phyloP scores from a whole-genome alignment of 768 basidiomycete species.

The Leccinum obscurum region DNA sequence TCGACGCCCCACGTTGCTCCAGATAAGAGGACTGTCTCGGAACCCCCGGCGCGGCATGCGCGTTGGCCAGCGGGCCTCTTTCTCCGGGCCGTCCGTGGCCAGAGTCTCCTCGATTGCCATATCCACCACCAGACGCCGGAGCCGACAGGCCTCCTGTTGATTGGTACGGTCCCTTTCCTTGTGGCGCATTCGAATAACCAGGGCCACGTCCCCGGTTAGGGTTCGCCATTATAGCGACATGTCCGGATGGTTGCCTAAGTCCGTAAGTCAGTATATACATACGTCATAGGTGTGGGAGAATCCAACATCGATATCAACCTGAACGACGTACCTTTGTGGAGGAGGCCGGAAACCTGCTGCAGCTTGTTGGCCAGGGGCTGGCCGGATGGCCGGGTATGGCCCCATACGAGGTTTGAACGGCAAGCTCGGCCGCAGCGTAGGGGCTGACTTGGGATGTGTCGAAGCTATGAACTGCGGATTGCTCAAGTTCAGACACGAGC shows the following conservation, averaged over 20 bases:
- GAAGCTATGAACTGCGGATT: slow-evolving; percentile 82
- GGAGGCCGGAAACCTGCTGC: slow-evolving; percentile 65
- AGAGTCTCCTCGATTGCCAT: slow-evolving; percentile 3
- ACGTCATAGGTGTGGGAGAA: not conserved
- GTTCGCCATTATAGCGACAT: slow-evolving; percentile 75
- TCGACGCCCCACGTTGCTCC: not conserved
- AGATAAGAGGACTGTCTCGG: not conserved
- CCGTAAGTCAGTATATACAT: not conserved
- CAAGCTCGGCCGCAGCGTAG: slow-evolving; percentile 45
- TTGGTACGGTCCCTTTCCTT: slow-evolving; percentile 12
- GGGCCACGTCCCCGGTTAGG: slow-evolving; percentile 51
- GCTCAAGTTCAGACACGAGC: slow-evolving; percentile 86
- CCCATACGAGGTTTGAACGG: slow-evolving; percentile 72
- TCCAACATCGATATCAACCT: not conserved
- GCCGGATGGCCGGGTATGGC: slow-evolving; percentile 60
- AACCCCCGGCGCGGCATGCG: not conserved
- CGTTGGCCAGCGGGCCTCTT: slow-evolving; percentile 12
- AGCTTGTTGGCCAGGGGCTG: slow-evolving; percentile 40
- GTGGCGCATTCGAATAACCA: slow-evolving; percentile 16
- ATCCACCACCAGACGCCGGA: slow-evolving; percentile 2
- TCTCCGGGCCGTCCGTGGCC: slow-evolving; percentile 4
- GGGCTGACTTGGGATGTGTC: slow-evolving; percentile 57
- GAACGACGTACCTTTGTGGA: slow-evolving; percentile 24
- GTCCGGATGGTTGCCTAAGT: slow-evolving; percentile 37
- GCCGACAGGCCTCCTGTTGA: slow-evolving; percentile 5